Evolutionary conservation across 495 filamentous ascomycete species (phyloP).

Genomic region (Entonaema liquescens): DNA sequence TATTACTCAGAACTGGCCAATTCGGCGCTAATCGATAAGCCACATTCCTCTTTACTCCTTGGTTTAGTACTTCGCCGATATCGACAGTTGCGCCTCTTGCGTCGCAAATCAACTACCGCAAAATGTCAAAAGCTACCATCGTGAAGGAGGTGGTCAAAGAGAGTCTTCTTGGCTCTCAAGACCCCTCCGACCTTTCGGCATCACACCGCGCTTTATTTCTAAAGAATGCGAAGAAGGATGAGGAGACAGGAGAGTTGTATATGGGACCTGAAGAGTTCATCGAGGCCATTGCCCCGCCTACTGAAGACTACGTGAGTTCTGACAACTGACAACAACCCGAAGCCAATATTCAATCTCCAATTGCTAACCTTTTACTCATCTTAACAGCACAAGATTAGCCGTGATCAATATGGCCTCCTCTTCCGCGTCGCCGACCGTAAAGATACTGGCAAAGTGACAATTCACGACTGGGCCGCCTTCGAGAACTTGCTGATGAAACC

Average conservation of each 20-base stretch:
- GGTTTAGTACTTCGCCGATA: neutral
- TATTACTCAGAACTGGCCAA: conserved; percentile 24
- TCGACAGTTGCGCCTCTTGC: conserved; percentile 14
- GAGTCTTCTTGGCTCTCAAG: conserved; percentile 72
- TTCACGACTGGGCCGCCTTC: conserved; percentile 91
- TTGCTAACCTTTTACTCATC: conserved; percentile 23
- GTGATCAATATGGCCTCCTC: conserved; percentile 91
- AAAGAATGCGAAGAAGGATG: conserved; percentile 78
- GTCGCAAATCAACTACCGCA: conserved; percentile 42
- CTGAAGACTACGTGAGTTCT: conserved; percentile 86
- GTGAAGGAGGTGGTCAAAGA: conserved; percentile 81
- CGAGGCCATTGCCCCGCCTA: conserved; percentile 83
- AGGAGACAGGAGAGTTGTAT: conserved; percentile 75
- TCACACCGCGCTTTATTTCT: conserved; percentile 78
- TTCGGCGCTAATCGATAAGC: conserved; percentile 36
- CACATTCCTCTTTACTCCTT: conserved; percentile 2
- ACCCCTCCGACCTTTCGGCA: conserved; percentile 67
- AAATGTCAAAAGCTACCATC: neutral
- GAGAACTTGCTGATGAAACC: conserved; percentile 93
- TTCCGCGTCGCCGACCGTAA: conserved; percentile 88
- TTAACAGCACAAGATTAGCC: conserved; percentile 91
- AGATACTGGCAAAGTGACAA: conserved; percentile 71
- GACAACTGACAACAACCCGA: neutral
- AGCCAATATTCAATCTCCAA: neutral
- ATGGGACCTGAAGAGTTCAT: conserved; percentile 89